Base-by-base conservation (phyloP, 352 stramenopile species). In the Elongisporangium undulatum region DNA sequence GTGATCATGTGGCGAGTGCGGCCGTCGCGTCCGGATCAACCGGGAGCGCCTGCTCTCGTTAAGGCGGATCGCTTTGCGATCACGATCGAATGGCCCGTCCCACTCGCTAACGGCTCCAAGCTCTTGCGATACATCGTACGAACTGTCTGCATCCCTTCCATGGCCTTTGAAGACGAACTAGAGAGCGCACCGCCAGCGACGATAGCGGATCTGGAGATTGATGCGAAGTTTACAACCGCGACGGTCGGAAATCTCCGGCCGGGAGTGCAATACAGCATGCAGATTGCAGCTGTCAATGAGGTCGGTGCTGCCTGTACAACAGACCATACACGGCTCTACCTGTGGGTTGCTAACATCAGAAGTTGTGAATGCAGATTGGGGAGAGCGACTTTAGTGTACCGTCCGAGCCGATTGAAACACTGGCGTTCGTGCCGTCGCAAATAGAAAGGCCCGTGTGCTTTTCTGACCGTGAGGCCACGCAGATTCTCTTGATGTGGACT, bases 281-380 rank as follows among this genome's bases (percentile, higher is more conserved):
- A 79, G 24, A 55, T 88, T 19, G 74, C 78, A 20, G 80, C 78
- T 16, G 74, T 87, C 1, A 90, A 90, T 29, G 24, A 66, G 7
- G 79, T 89, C 63, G 4, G 59, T 51, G 34, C 1, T 64, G 16
- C 4, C 24, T 26, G 15, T 24, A 16, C 4, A 15, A 41, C 23
- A 3, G 21, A 16, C 34, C 8, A 22, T 56, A 23, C 12, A 51
- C 24, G n/a, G n/a, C 38, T 49, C n/a, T 22, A 21, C 5, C 4
- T 41, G 34, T 22, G 2, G 7, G 15, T 19, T 22, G 52, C 49
- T 53, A 52, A 12, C 23, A 56, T 10, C 17, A n/a, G n/a, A n/a
- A n/a, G n/a, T n/a, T n/a, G n/a, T n/a, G n/a, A n/a, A n/a, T 63
- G n/a, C 55, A 87, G 78, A 82, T 89, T 24, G 79, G 77, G 2